Evolutionary conservation across 139 green algal genomes (phyloP).

Genomic region (Ostreobium quekettii): DNA sequence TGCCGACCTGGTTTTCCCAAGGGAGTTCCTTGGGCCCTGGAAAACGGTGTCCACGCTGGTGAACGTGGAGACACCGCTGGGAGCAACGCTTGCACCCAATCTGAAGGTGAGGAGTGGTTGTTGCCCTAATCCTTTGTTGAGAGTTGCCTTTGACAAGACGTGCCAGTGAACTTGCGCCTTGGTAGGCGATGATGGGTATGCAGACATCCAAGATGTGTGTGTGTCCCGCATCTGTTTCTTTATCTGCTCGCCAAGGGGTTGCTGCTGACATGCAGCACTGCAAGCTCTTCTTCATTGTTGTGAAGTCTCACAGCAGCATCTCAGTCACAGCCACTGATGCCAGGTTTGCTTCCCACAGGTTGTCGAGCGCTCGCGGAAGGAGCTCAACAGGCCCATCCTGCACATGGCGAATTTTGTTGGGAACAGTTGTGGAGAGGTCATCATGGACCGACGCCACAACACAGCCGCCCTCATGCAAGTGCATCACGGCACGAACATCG

Average conservation of each 20-base stretch:
- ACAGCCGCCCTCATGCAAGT: constrained; percentile 37
- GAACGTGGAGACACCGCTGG: constrained; percentile 55
- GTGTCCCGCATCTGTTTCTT: no score
- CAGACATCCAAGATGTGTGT: no score
- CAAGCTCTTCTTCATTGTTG: no score
- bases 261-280: no score
- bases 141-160: no score
- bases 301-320: no score
- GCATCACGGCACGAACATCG: constrained; percentile 26
- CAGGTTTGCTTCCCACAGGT: no score
- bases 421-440: constrained; percentile 36
- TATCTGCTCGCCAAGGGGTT: no score
- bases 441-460: constrained; percentile 52
- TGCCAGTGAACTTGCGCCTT: no score
- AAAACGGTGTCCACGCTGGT: constrained; percentile 41
- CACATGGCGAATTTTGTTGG: constrained; percentile 25
- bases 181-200: no score
- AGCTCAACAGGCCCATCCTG: constrained; percentile 22
- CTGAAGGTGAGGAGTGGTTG: constrained; percentile 20
- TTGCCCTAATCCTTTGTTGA: no score
- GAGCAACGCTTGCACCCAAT: constrained; percentile 51
- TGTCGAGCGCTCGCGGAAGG: constrained; percentile 20
- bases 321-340: no score
- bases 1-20: constrained; percentile 46
- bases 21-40: constrained; percentile 49